Conservation (phyloP, 441 rosid species). For the Erysimum pusillum region DNA sequence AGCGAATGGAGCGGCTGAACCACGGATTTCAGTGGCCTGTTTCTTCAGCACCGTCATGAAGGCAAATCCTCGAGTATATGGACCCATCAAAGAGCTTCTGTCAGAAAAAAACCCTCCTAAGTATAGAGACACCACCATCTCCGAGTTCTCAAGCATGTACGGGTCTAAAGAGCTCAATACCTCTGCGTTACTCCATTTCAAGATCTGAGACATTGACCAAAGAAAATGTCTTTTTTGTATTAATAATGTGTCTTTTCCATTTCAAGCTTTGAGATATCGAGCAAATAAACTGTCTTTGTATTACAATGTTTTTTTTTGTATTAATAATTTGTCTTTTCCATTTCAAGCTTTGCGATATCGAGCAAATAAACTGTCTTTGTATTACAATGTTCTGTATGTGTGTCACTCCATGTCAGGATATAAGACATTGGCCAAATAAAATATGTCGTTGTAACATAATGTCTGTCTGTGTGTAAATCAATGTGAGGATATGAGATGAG, state of each 20-base stretch:
- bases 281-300: too few relatives aligned
- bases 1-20: constrained; percentile 51
- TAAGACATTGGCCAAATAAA: neutral
- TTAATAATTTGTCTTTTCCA: too few relatives aligned
- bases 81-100: constrained; percentile 64
- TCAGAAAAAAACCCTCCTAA: constrained; percentile 35
- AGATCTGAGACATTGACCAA: too few relatives aligned
- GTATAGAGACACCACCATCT: neutral
- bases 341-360: too few relatives aligned
- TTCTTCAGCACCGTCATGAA: constrained; percentile 48
- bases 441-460: neutral
- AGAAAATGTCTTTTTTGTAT: too few relatives aligned
- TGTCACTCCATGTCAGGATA: neutral
- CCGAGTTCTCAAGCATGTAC: neutral
- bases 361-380: too few relatives aligned
- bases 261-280: too few relatives aligned
- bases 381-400: neutral
- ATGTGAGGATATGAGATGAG: neutral
- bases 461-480: neutral
- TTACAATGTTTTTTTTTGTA: neutral
- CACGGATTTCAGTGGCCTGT: constrained; percentile 66
- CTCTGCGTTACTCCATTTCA: neutral
- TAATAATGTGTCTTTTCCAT: too few relatives aligned
- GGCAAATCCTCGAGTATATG: constrained; percentile 50
- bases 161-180: neutral